Evolutionary conservation across 2,329 filamentous ascomycete genomes (phyloP).

Genomic region (Acarospora socialis): DNA sequence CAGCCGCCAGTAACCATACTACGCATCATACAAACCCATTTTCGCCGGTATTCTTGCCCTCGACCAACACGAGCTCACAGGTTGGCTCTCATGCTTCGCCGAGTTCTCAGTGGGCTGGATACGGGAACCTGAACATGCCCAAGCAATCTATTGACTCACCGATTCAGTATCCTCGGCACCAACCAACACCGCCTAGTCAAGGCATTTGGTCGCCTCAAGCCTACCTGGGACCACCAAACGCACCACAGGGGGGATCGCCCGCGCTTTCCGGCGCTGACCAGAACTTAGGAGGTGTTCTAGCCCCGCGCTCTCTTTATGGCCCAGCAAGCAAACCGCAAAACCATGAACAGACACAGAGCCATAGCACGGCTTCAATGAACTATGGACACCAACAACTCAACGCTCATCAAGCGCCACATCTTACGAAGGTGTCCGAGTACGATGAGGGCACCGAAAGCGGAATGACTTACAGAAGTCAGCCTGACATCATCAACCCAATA

Average conservation of each 20-base stretch:
- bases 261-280: no score
- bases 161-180: constrained; percentile 51
- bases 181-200: constrained; percentile 43
- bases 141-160: constrained; percentile 60
- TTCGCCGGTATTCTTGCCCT: constrained; percentile 43
- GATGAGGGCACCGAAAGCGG: no score
- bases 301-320: no score
- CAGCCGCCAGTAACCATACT: constrained; percentile 55
- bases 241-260: constrained; percentile 25
- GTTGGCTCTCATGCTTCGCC: constrained; percentile 57
- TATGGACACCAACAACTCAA: no score
- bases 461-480: not conserved
- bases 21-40: constrained; percentile 46
- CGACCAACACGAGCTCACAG: constrained; percentile 48
- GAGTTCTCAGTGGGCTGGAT: constrained; percentile 46
- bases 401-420: no score
- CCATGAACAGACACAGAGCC: no score
- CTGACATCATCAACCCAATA: constrained; percentile 44
- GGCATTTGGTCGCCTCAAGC: constrained; percentile 20
- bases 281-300: no score
- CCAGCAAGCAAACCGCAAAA: no score
- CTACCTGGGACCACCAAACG: constrained; percentile 29
- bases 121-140: constrained; percentile 44
- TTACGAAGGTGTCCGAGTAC: constrained; percentile 61
- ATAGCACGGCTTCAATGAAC: no score